Conservation (phyloP, 352 stramenopile genomes). For the Globisporangium cystogenes region DNA sequence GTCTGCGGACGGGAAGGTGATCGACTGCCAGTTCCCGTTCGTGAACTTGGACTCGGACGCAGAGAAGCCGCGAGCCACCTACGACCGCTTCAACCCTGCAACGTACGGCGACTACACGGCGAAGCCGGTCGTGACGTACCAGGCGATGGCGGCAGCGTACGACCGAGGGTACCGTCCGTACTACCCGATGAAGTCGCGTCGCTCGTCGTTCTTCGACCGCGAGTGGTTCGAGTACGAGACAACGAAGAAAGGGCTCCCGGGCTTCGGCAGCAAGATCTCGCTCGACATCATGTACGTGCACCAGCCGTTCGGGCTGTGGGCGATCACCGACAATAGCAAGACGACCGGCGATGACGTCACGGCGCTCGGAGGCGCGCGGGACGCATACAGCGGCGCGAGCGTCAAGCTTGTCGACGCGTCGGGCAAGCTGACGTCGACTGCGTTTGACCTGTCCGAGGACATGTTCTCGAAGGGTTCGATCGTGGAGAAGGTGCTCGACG, state of each 20-base stretch:
- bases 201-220: constrained; percentile 66
- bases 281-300: constrained; percentile 50
- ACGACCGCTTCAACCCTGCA: constrained; percentile 17
- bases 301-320: constrained; percentile 77
- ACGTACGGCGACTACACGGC: constrained; percentile 33
- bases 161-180: constrained; percentile 57
- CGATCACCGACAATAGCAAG: constrained; percentile 37
- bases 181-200: constrained; percentile 46
- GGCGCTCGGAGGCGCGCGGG: constrained; percentile 25
- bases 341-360: constrained; percentile 18
- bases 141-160: constrained; percentile 42
- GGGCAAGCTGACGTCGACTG: constrained; percentile 22
- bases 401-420: constrained; percentile 35
- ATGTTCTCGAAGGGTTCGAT: constrained; percentile 14
- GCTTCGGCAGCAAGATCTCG: constrained; percentile 40
- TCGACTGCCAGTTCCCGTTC: constrained; percentile 54
- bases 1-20: constrained; percentile 44
- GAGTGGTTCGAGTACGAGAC: constrained; percentile 77
- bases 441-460: constrained; percentile 23
- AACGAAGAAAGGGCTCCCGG: constrained; percentile 25
- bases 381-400: constrained; percentile 26
- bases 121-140: constrained; percentile 26
- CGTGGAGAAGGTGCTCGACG: constrained; percentile 40
- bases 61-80: constrained; percentile 31
- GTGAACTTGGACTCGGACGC: constrained; percentile 36